These are phyloP conservation scores for Hanseniaspora guilliermondii DNA, from an alignment of 805 yeast genomes.

Conservation along the genomic window DNA sequence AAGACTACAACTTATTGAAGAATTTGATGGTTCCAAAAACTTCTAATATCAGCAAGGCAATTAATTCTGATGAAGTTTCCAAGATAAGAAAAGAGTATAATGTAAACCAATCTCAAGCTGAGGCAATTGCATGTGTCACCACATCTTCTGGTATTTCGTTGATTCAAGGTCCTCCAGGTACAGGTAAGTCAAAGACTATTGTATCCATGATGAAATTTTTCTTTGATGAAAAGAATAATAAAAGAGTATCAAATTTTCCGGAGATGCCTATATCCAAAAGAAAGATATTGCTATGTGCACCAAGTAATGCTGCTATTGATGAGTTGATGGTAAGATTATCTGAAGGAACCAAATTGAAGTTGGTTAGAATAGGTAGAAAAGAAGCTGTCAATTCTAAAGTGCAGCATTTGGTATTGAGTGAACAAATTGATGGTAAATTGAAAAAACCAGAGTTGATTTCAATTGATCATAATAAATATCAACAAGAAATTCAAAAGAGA, in stretches of 20 bases:
- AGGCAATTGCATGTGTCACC: conserved; percentile 67
- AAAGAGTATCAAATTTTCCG: conserved; percentile 27
- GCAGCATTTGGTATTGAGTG: conserved; percentile 72
- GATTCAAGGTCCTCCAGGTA: conserved; percentile 98
- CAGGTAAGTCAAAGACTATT: conserved; percentile 96
- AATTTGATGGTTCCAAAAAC: conserved; percentile 60
- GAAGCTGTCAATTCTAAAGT: conserved; percentile 80
- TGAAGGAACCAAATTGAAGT: conserved; percentile 54
- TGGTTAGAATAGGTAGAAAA: conserved; percentile 79
- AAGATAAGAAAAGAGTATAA: conserved; percentile 38
- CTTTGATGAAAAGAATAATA: conserved; percentile 26
- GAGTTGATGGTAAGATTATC: conserved; percentile 77
- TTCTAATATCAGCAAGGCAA: conserved; percentile 16
- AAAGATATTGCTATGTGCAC: conserved; percentile 84
- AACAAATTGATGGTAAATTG: conserved; percentile 56
- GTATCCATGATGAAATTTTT: conserved; percentile 78
- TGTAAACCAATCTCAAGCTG: conserved; percentile 82
- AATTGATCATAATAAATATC: conserved; percentile 12
- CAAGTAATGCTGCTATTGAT: conserved; percentile 98
- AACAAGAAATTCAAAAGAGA: conserved; percentile 46
- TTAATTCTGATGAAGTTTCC: conserved; percentile 29
- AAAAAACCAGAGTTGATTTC: conserved; percentile 33
- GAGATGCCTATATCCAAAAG: conserved; percentile 27
- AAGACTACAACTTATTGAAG: conserved; percentile 63
- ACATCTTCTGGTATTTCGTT: conserved; percentile 64